Evolutionary conservation across 2,329 filamentous ascomycete genomes (phyloP).

Genomic region (Fusarium nematophilum): DNA sequence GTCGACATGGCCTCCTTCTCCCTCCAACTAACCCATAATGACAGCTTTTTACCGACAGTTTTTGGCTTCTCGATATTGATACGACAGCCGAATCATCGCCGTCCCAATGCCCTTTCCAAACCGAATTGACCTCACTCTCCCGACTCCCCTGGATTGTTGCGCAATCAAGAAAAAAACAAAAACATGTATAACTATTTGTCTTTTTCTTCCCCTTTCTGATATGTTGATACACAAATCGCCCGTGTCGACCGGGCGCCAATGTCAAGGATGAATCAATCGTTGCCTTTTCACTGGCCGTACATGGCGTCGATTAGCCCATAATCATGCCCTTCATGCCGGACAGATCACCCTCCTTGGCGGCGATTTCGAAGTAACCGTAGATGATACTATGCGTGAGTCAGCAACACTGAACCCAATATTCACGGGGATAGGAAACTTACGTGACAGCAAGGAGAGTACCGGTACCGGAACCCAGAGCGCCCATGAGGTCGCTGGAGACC

Average conservation of each 20-base stretch:
- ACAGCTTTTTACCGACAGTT: slow-evolving; percentile 30
- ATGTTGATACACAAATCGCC: slow-evolving; percentile 44
- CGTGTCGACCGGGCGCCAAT: slow-evolving; percentile 30
- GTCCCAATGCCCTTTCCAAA: slow-evolving; percentile 39
- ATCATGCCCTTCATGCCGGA: slow-evolving; percentile 81
- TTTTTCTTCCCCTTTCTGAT: slow-evolving; percentile 40
- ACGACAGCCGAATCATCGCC: slow-evolving; percentile 39
- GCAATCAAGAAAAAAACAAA: slow-evolving; percentile 39
- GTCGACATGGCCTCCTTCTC: slow-evolving; percentile 24
- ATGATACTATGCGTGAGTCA: slow-evolving; percentile 79
- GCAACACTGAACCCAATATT: slow-evolving; percentile 23
- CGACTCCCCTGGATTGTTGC: slow-evolving; percentile 40
- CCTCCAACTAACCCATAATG: slow-evolving; percentile 32
- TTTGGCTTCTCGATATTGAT: slow-evolving; percentile 38
- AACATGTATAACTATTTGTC: slow-evolving; percentile 45
- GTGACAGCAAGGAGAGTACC: slow-evolving; percentile 98
- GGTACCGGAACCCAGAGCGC: slow-evolving; percentile 94
- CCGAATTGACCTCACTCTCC: slow-evolving; percentile 38
- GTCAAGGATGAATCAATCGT: slow-evolving; percentile 36
- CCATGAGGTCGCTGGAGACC: slow-evolving; percentile 93
- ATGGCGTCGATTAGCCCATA: slow-evolving; percentile 66
- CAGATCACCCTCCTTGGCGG: slow-evolving; percentile 97
- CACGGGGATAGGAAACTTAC: slow-evolving; percentile 69
- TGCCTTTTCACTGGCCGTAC: slow-evolving; percentile 24
- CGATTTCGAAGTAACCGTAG: slow-evolving; percentile 99